These are phyloP conservation scores for Ulmus americana DNA, from an alignment of 331 rosid species.

Conservation along the genomic window DNA sequence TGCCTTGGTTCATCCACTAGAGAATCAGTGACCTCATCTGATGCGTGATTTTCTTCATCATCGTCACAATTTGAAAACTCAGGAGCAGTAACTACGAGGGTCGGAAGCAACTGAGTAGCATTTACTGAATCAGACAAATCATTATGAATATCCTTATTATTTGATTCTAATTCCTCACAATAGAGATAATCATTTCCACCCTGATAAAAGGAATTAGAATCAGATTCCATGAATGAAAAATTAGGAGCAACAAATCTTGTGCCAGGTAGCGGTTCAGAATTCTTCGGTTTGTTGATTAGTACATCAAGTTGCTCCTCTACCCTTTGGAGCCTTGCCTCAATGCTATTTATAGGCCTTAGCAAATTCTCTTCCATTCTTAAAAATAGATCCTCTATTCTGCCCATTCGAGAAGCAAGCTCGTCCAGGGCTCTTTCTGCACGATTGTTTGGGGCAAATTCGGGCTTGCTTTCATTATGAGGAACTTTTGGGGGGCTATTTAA, in stretches of 20 bases:
- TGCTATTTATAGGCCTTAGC: conserved; percentile 64
- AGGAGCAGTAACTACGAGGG: conserved; percentile 76
- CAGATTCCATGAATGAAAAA: conserved; percentile 47
- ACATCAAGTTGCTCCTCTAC: conserved; percentile 84
- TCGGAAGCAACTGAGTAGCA: conserved; percentile 43
- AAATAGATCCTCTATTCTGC: conserved; percentile 57
- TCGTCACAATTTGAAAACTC: conserved; percentile 62
- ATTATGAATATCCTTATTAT: conserved; percentile 31
- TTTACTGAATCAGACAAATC: conserved; percentile 32
- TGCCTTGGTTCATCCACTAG: conserved; percentile 37
- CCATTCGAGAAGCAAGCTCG: conserved; percentile 63
- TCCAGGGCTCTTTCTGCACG: conserved; percentile 45
- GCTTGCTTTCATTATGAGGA: conserved; percentile 27
- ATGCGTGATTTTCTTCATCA: conserved; percentile 35
- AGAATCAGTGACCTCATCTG: conserved; percentile 25
- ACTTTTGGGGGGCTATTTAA: conserved; percentile 25
- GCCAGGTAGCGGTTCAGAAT: conserved; percentile 37
- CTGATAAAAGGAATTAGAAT: conserved; percentile 36
- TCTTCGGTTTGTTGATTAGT: conserved; percentile 38
- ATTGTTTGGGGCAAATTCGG: conserved; percentile 20
- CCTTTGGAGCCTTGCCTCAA: conserved; percentile 70
- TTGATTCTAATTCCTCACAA: conserved; percentile 36
- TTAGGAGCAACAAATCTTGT: conserved; percentile 53
- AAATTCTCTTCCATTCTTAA: conserved; percentile 77
- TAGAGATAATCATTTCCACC: conserved; percentile 28